Percentiles rank a stretch among this genome's conserved stretches.
phyloP scores from a whole-genome alignment of 352 stramenopile species.

The Globisporangium megalacanthum region DNA sequence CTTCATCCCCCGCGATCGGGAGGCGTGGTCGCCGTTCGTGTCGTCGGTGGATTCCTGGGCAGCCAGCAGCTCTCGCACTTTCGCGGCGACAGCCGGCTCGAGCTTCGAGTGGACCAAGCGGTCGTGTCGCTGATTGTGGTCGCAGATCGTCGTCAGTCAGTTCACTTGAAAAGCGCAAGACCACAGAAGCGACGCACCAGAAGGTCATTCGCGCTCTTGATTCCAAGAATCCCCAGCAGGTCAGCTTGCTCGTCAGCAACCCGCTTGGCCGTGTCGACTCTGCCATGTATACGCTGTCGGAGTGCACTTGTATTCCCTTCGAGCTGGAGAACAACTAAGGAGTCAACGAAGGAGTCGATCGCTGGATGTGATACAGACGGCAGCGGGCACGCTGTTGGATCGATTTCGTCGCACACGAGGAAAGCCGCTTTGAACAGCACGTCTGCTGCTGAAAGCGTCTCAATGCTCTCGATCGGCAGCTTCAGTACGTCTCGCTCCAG shows the following conservation, averaged over 20 bases:
- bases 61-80: slow-evolving; percentile 24
- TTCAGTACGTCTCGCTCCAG: slow-evolving; percentile 44
- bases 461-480: slow-evolving; percentile 24
- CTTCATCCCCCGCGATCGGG: not conserved
- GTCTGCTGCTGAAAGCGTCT: slow-evolving; percentile 15
- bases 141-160: not conserved
- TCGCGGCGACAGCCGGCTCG: slow-evolving; percentile 18
- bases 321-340: slow-evolving; percentile 18
- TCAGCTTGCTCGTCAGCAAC: slow-evolving; percentile 14
- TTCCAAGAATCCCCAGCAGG: slow-evolving; percentile 13
- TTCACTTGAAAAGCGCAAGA: not conserved
- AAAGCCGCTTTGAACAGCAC: slow-evolving; percentile 61
- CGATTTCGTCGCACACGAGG: slow-evolving; percentile 16
- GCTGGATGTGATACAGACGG: not conserved
- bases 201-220: slow-evolving; percentile 23
- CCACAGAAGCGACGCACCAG: slow-evolving; percentile 15
- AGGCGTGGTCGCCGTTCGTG: not conserved
- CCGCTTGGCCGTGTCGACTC: slow-evolving; percentile 18
- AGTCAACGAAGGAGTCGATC: slow-evolving; percentile 21
- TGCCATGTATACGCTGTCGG: slow-evolving; percentile 19
- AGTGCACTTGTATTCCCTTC: slow-evolving; percentile 16
- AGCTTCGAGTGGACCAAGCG: slow-evolving; percentile 11
- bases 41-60: not conserved
- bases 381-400: not conserved
- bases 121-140: slow-evolving; percentile 9